Percentiles rank a stretch among this genome's conserved stretches.
Evolutionary conservation across 192 early-diverging fungal species (phyloP).

Genomic region (Rhizoclosmatium globosum): DNA sequence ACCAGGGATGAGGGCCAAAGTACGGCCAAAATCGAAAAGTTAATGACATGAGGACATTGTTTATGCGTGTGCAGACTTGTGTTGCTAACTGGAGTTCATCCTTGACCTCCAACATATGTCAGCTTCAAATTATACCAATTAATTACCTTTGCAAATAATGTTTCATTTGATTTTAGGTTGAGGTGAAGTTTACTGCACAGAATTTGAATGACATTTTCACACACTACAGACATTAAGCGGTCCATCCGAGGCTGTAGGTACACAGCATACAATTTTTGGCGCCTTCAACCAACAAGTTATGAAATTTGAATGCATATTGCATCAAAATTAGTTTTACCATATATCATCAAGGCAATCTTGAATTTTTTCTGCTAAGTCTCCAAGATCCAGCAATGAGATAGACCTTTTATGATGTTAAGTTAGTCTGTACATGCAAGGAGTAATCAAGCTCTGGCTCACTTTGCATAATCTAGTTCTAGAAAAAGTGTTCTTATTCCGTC

Average conservation of each 20-base stretch:
- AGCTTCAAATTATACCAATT: background rate
- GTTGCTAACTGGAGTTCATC: constrained; percentile 42
- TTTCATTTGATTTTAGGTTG: constrained; percentile 15
- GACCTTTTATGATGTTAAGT: constrained; percentile 1
- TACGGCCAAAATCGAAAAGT: constrained; percentile 60
- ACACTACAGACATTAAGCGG: constrained; percentile 46
- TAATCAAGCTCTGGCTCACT: no score
- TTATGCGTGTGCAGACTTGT: constrained; percentile 34
- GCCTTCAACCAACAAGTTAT: constrained; percentile 22
- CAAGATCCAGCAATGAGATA: constrained; percentile 10
- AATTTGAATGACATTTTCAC: constrained; percentile 40
- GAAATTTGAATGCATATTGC: background rate
- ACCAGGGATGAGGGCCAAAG: constrained; percentile 53
- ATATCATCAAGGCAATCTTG: constrained; percentile 37
- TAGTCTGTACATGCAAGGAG: background rate
- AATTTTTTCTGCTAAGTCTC: constrained; percentile 32
- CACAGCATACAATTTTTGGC: constrained; percentile 42
- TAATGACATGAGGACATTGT: constrained; percentile 38
- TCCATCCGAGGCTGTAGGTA: constrained; percentile 55
- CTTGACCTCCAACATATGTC: constrained; percentile 40
- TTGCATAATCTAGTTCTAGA: constrained; percentile 11
- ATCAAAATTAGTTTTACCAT: constrained; percentile 19
- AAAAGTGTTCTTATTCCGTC: background rate
- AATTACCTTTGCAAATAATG: constrained; percentile 37
- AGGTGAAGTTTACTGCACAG: constrained; percentile 39